Conservation (phyloP, 2,329 filamentous ascomycete genomes). For the Aspergillus pseudoviridinutans region DNA sequence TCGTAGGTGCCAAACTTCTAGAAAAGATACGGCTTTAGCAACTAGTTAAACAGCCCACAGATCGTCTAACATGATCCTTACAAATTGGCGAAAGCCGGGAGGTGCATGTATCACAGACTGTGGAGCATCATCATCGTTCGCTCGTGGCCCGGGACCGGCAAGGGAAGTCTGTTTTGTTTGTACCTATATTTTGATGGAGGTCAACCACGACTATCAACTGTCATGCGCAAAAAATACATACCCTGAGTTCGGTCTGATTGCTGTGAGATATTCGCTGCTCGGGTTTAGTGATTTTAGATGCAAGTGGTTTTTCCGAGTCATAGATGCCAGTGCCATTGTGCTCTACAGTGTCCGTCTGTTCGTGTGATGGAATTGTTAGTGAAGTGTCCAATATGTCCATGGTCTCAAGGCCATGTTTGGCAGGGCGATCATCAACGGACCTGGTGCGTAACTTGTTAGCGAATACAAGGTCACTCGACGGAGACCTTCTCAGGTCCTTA, state of each 20-base stretch:
- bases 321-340: not conserved
- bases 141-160: slow-evolving; percentile 30
- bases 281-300: not conserved
- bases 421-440: slow-evolving; percentile 3
- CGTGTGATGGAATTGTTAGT: not conserved
- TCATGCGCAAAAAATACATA: slow-evolving; percentile 11
- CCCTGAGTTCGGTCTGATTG: slow-evolving; percentile 20
- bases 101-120: slow-evolving; percentile 90
- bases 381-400: slow-evolving; percentile 3
- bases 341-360: not conserved
- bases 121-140: slow-evolving; percentile 65
- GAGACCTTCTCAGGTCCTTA: not conserved
- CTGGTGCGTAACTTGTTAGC: slow-evolving; percentile 2
- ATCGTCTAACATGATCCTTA: slow-evolving; percentile 39
- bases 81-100: slow-evolving; percentile 76
- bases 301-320: not conserved
- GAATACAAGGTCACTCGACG: not conserved
- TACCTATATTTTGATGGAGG: slow-evolving; percentile 22
- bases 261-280: not conserved
- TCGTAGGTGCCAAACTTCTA: not conserved
- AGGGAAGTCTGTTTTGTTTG: slow-evolving; percentile 21
- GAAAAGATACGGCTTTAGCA: not conserved
- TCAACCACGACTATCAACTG: not conserved
- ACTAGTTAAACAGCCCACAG: not conserved
- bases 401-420: not conserved